These are phyloP conservation scores for Diddensiella santjacobensis DNA, from an alignment of 805 yeast species.

Conservation along the genomic window DNA sequence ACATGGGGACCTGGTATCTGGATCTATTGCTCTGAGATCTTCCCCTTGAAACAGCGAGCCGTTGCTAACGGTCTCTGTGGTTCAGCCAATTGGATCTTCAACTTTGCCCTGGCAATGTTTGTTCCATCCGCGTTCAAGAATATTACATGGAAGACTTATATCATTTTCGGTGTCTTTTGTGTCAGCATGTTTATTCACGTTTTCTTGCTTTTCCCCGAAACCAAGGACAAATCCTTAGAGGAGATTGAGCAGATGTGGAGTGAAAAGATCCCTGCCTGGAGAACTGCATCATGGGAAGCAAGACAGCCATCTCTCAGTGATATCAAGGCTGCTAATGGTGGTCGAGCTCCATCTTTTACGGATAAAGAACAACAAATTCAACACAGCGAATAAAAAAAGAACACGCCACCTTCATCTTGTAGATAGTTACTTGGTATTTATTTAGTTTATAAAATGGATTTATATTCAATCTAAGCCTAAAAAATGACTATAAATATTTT, in stretches of 20 bases:
- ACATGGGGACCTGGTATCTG: slow-evolving; percentile 53
- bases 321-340: slow-evolving; percentile 28
- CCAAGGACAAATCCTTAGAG: slow-evolving; percentile 38
- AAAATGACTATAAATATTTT: too few species aligned
- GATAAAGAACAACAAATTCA: slow-evolving; percentile 14
- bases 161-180: slow-evolving; percentile 39
- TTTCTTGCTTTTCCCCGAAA: slow-evolving; percentile 27
- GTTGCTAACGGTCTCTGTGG: slow-evolving; percentile 56
- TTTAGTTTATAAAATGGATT: too few species aligned
- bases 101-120: slow-evolving; percentile 30
- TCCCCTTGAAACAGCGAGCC: slow-evolving; percentile 59
- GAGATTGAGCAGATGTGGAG: slow-evolving; percentile 44
- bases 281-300: slow-evolving; percentile 48
- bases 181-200: slow-evolving; percentile 45
- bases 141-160: slow-evolving; percentile 32
- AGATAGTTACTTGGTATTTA: too few species aligned
- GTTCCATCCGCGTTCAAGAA: slow-evolving; percentile 52
- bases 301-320: slow-evolving; percentile 21
- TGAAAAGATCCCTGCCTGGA: slow-evolving; percentile 62
- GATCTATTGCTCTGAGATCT: slow-evolving; percentile 66
- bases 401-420: too few species aligned
- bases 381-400: neutral
- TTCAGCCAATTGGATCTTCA: slow-evolving; percentile 62
- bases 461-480: too few species aligned
- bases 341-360: slow-evolving; percentile 28